Conservation (phyloP, 1,284 basidiomycete genomes). For the Ceratobasidium papillatum region DNA sequence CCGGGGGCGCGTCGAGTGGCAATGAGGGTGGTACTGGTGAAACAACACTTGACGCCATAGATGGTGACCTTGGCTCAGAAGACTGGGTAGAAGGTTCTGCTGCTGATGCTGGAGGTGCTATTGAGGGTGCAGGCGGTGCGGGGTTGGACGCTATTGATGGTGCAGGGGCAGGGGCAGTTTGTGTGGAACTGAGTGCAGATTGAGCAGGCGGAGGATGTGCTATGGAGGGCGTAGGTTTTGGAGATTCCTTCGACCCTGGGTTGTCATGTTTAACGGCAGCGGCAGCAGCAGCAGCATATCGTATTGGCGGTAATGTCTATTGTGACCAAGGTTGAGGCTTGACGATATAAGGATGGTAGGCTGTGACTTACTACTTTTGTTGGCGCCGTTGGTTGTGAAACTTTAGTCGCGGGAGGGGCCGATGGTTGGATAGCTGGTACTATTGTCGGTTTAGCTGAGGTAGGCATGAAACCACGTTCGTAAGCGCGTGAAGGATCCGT, state of each 20-base stretch:
- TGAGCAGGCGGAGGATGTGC: conserved; percentile 39
- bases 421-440: conserved; percentile 70
- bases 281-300: conserved; percentile 91
- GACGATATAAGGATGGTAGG: conserved; percentile 60
- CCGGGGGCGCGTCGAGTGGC: conserved; percentile 47
- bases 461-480: neutral
- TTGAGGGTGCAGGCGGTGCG: conserved; percentile 79
- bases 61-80: conserved; percentile 42
- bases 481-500: neutral
- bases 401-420: conserved; percentile 78
- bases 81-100: conserved; percentile 60
- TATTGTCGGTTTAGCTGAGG: conserved; percentile 44
- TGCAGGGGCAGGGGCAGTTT: conserved; percentile 52
- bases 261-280: conserved; percentile 67
- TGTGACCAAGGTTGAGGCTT: conserved; percentile 50
- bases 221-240: conserved; percentile 43
- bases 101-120: conserved; percentile 76
- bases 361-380: conserved; percentile 71
- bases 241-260: conserved; percentile 34
- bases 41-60: conserved; percentile 43
- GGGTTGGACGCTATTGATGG: conserved; percentile 47
- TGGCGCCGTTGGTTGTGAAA: conserved; percentile 81
- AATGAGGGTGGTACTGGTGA: conserved; percentile 41
- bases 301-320: conserved; percentile 71
- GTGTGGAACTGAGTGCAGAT: conserved; percentile 43